Base-by-base conservation (phyloP, 164 flowering plant genomes). In the Kalanchoe fedtschenkoi region DNA sequence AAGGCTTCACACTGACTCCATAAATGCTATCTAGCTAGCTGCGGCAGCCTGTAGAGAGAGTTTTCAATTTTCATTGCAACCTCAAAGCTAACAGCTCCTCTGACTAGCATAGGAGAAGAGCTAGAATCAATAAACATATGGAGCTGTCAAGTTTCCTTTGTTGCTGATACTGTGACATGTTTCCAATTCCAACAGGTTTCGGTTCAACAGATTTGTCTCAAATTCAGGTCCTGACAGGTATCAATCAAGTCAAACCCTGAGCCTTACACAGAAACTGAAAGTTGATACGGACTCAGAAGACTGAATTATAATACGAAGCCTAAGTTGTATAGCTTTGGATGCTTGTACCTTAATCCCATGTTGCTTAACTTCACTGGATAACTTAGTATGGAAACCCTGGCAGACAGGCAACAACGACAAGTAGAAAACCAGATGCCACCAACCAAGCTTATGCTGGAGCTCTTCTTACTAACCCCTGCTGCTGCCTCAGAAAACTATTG, bases 321-420 rank as follows among this genome's bases (percentile, higher is more conserved):
- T 13, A 1, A 13, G 43, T 39, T 39, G 46, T 51, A 2, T 10
- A 51, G n/a, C n/a, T n/a, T n/a, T n/a, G 56, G 56, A 22, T 51
- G 32, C 56, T 22, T 51, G 56, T 51, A 26, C 56, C 56, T 51
- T 51, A 51, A 51, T 24, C 30, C 7, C 56, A 51, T 51, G 56
- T 51, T 26, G 56, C 56, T 51, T 51, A 24, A 5, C 17, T 24
- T 24, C 28, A 13, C 56, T 51, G 56, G 56, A 51, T 24, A 3
- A 24, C 21, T 51, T 24, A 6, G 2, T 11, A 24, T 2, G 32
- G 32, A 51, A 24, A 24, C 17, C 13, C 56, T 11, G 11, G 51
- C 6, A 51, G 56, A 51, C 56, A 51, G 56, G 14, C 56, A 51
- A 26, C 56, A 51, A 44, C 22, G 26, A 51, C 11, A 51, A 24